A percentile compares a stretch with the other conserved stretches of the same genome.
phyloP scores from a whole-genome alignment of 176 grass and related monocot genomes.

The Avena insularis region DNA sequence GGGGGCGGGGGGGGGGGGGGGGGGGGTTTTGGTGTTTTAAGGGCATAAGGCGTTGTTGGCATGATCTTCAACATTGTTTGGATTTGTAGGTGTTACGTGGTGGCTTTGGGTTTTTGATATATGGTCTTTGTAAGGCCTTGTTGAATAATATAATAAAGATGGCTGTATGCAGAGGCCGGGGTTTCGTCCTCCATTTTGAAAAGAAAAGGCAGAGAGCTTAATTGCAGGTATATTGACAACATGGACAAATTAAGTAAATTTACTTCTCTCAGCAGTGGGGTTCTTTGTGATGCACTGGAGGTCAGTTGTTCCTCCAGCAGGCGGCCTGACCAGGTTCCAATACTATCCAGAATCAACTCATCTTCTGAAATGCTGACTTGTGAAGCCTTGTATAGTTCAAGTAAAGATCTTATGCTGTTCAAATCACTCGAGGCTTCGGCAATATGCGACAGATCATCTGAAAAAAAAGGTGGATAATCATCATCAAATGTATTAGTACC shows the following conservation, averaged over 20 bases:
- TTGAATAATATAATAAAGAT: no score
- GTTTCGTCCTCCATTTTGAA: no score
- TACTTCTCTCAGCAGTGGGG: conserved; percentile 53
- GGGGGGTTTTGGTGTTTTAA: no score
- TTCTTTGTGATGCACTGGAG: background rate
- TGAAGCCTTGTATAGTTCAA: conserved; percentile 81
- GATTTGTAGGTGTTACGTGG: no score
- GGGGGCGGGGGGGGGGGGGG: no score
- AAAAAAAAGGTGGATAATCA: background rate
- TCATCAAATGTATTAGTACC: background rate
- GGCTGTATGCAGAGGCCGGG: no score
- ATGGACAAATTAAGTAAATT: background rate
- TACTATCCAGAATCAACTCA: conserved; percentile 52
- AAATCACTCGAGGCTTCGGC: conserved; percentile 32
- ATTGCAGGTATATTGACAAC: background rate
- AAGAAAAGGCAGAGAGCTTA: no score
- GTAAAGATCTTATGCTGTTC: conserved; percentile 41
- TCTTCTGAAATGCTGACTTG: conserved; percentile 52
- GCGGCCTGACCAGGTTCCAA: conserved; percentile 60
- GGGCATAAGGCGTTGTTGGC: no score
- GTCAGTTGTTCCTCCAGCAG: conserved; percentile 57
- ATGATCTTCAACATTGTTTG: no score
- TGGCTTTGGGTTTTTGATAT: no score
- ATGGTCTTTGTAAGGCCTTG: no score
- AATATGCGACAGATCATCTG: conserved; percentile 54